Base-by-base conservation (phyloP, 164 flowering plant genomes). In the Sedum album region DNA sequence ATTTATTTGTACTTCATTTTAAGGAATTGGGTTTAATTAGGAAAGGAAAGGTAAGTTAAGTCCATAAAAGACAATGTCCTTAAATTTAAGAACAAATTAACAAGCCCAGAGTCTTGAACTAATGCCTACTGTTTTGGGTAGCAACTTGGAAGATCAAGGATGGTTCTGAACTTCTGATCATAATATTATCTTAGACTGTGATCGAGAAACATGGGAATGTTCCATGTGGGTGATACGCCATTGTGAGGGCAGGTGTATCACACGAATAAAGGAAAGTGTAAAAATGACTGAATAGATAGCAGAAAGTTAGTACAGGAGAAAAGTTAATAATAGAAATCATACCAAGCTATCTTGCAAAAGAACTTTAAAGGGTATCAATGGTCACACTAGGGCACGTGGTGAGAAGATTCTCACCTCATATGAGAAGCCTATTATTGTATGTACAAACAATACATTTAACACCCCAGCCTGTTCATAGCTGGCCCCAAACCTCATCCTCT, bases 381-480 rank as follows among this genome's bases (percentile, higher is more conserved):
- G 71, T 28, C 53, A 38, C 78, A 77, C 73, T 62, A 71, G 70
- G 72, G 85, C 87, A 80, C 85, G 82, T 84, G 85, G 81, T 79
- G 36, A 72, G 78, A n/a, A 67, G 82, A 83, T 80, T 82, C 83
- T 71, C 73, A 33, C 60, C 61, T 28, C 69, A 66, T 77, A 76
- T 65, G 72, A 72, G 71, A 77, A 70, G 53, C 55, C 74, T 46
- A 78, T 75, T 72, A 77, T 78, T 82, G 25, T n/a, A 51, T 51
- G 57, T 51, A 51, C 57, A 51, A n/a, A 51, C 23, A 20, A 51
- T 51, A 51, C 57, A 78, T 73, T 81, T 76, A 70, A 78, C 70
- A 77, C 81, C 60, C 69, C 79, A 82, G 82, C 82, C 79, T 83
- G 77, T n/a, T 20, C 71, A 73, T 81, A 77, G 87, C 85, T 84